These are phyloP conservation scores for Hymenoscyphus occultus DNA, from an alignment of 2,329 filamentous ascomycete genomes.

Conservation along the genomic window DNA sequence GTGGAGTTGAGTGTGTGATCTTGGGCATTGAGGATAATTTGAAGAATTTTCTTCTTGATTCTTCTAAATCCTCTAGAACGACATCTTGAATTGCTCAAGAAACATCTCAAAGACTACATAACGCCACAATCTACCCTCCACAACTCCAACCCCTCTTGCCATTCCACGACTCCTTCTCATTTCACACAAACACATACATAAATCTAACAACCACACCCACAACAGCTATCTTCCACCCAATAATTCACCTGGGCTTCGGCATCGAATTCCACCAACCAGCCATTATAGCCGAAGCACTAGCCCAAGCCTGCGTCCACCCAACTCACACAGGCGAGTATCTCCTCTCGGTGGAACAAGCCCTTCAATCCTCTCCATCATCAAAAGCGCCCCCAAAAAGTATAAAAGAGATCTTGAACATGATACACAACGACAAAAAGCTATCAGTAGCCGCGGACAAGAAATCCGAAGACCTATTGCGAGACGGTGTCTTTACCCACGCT, in stretches of 20 bases:
- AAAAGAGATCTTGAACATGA: conserved; percentile 58
- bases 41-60: too few species aligned
- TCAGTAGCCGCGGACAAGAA: conserved; percentile 42
- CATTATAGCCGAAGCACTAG: conserved; percentile 75
- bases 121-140: too few species aligned
- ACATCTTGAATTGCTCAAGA: too few species aligned
- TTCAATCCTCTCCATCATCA: conserved; percentile 35
- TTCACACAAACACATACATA: not conserved
- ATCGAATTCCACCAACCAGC: conserved; percentile 80
- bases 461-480: conserved; percentile 62
- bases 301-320: conserved; percentile 70
- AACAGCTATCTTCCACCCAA: conserved; percentile 67
- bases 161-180: not conserved
- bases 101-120: too few species aligned
- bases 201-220: conserved; percentile 6
- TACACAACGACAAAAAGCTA: conserved; percentile 55
- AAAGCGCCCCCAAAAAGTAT: conserved; percentile 44
- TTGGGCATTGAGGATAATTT: too few species aligned
- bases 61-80: too few species aligned
- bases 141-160: too few species aligned
- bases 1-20: too few species aligned
- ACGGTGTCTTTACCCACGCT: conserved; percentile 65
- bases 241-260: conserved; percentile 84
- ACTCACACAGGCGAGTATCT: conserved; percentile 56
- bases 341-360: conserved; percentile 46